Conservation (phyloP, 805 yeast genomes). For the Cyberlindnera mrakii region DNA sequence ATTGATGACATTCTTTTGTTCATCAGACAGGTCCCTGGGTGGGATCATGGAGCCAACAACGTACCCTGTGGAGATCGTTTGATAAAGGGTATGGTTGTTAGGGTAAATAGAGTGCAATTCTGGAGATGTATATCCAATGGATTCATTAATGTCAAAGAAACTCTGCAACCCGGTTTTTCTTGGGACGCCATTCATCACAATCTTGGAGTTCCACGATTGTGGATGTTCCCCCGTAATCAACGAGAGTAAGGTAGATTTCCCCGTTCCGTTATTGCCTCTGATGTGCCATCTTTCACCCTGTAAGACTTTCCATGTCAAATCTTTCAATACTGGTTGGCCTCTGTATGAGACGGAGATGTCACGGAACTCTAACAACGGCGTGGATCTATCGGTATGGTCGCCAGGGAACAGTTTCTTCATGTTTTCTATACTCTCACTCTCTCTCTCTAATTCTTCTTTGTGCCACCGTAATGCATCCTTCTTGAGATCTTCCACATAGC, state of each 20-base stretch:
- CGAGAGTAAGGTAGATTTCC: slow-evolving; percentile 84
- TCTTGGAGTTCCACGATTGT: slow-evolving; percentile 80
- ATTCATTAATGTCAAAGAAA: slow-evolving; percentile 70
- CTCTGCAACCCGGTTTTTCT: slow-evolving; percentile 70
- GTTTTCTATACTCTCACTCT: slow-evolving; percentile 13
- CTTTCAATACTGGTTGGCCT: slow-evolving; percentile 50
- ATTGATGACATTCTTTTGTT: slow-evolving; percentile 34
- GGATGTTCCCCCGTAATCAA: slow-evolving; percentile 93
- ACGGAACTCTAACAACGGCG: slow-evolving; percentile 42
- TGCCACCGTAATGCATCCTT: slow-evolving; percentile 14
- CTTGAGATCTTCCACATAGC: slow-evolving; percentile 19
- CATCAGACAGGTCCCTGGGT: slow-evolving; percentile 32
- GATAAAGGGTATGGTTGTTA: slow-evolving; percentile 38
- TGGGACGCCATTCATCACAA: slow-evolving; percentile 57
- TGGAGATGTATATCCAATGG: slow-evolving; percentile 87
- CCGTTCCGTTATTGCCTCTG: slow-evolving; percentile 86
- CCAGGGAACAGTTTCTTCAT: slow-evolving; percentile 14
- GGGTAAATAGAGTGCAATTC: slow-evolving; percentile 90
- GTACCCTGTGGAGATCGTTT: slow-evolving; percentile 69
- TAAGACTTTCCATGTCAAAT: slow-evolving; percentile 60
- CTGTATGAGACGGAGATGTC: slow-evolving; percentile 62
- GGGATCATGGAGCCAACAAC: slow-evolving; percentile 60
- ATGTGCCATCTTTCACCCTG: slow-evolving; percentile 84
- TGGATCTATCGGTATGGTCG: slow-evolving; percentile 6
- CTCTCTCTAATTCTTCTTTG: slow-evolving; percentile 6